phyloP scores from a whole-genome alignment of 306 rosid genomes.

The Begonia peltatifolia region DNA sequence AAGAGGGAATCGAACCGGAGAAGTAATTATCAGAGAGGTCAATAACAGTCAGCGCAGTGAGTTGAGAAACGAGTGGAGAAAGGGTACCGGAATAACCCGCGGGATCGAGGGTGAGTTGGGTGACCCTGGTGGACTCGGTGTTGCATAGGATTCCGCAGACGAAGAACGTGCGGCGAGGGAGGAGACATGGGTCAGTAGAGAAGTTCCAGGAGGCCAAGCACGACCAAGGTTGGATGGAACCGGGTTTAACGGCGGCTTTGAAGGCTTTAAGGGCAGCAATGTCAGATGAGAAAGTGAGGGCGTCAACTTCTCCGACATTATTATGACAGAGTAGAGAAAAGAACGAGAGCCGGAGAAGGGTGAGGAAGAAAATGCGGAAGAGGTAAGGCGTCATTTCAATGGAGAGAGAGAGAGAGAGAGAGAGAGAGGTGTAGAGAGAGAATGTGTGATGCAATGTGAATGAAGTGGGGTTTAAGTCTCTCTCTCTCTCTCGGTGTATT shows the following conservation, averaged over 20 bases:
- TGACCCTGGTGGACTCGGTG: slow-evolving; percentile 39
- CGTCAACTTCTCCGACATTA: slow-evolving; percentile 5
- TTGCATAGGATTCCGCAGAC: slow-evolving; percentile 68
- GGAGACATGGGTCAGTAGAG: slow-evolving; percentile 57
- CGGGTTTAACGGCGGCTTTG: slow-evolving; percentile 54
- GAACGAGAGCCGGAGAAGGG: too few species aligned
- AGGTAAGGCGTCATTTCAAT: too few species aligned
- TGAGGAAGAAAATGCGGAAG: too few species aligned
- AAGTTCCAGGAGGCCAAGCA: slow-evolving; percentile 88
- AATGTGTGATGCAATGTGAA: too few species aligned
- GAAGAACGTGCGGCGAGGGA: slow-evolving; percentile 67
- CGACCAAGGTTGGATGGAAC: slow-evolving; percentile 55
- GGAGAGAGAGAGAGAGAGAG: too few species aligned
- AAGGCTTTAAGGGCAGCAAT: slow-evolving; percentile 63
- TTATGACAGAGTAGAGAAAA: too few species aligned
- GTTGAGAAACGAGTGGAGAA: slow-evolving; percentile 44
- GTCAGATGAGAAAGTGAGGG: slow-evolving; percentile 49
- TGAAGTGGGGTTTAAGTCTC: too few species aligned
- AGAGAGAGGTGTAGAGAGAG: too few species aligned
- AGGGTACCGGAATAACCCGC: slow-evolving; percentile 68
- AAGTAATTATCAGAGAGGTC: slow-evolving; percentile 67
- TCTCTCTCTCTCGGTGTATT: too few species aligned
- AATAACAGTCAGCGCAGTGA: slow-evolving; percentile 39
- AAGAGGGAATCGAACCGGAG: slow-evolving; percentile 50
- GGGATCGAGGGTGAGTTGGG: slow-evolving; percentile 80